These are phyloP conservation scores for Euclidium syriacum DNA, from an alignment of 345 rosid species.

Conservation along the genomic window DNA sequence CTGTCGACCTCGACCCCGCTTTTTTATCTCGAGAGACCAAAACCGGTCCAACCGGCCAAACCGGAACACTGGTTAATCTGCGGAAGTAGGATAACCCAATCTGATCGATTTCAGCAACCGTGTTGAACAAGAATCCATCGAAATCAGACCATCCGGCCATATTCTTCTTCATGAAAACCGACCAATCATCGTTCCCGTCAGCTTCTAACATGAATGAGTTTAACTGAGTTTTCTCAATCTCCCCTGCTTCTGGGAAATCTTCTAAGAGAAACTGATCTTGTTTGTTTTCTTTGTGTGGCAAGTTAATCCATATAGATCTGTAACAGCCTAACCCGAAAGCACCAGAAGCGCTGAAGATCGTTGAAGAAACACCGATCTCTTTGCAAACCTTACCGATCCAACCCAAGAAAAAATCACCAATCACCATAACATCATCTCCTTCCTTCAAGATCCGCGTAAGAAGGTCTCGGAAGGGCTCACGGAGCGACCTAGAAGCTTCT, in stretches of 20 bases:
- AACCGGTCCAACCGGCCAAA: constrained; percentile 63
- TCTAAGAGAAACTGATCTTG: constrained; percentile 38
- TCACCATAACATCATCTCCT: constrained; percentile 29
- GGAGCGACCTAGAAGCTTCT: constrained; percentile 50
- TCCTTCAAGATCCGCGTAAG: neutral
- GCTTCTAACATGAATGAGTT: constrained; percentile 38
- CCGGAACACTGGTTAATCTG: constrained; percentile 38
- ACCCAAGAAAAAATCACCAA: constrained; percentile 57
- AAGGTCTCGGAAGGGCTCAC: constrained; percentile 37
- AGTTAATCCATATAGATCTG: constrained; percentile 46
- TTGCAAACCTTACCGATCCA: constrained; percentile 54
- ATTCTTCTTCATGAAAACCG: constrained; percentile 36
- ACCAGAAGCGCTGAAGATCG: constrained; percentile 38
- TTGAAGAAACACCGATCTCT: constrained; percentile 48
- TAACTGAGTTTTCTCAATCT: constrained; percentile 44
- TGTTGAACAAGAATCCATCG: constrained; percentile 55
- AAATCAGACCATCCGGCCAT: constrained; percentile 43
- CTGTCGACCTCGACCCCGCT: neutral
- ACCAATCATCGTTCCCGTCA: constrained; percentile 51
- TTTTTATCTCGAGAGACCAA: constrained; percentile 31
- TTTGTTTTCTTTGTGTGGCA: constrained; percentile 33
- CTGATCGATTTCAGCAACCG: constrained; percentile 52
- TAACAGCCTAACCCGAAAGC: constrained; percentile 49
- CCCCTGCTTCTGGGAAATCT: constrained; percentile 53
- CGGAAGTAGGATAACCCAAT: constrained; percentile 47